These are phyloP conservation scores for Chlorophyllum brunneum DNA, from an alignment of 768 basidiomycete species.

Conservation along the genomic window DNA sequence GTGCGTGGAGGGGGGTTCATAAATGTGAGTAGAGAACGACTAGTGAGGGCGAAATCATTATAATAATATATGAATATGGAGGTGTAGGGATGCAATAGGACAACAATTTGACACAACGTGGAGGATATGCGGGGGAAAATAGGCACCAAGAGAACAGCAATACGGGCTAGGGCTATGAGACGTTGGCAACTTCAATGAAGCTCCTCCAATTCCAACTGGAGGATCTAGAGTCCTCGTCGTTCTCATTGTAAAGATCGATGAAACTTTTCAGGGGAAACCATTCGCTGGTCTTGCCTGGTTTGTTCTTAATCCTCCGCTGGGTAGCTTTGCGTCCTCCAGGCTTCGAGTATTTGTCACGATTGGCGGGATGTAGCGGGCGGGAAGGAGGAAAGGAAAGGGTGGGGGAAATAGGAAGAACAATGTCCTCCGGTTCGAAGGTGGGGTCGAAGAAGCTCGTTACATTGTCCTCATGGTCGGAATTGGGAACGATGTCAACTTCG, in stretches of 20 bases:
- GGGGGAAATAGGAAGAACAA: conserved; percentile 26
- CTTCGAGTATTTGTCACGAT: conserved; percentile 3
- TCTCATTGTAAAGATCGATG: conserved; percentile 54
- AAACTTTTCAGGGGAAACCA: conserved; percentile 62
- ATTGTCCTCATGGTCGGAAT: conserved; percentile 21
- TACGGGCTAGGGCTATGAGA: conserved; percentile 20
- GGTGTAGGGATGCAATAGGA: too few species aligned
- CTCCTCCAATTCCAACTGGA: conserved; percentile 55
- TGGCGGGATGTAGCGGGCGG: conserved; percentile 12
- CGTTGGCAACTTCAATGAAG: conserved; percentile 54
- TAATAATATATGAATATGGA: conserved; percentile 6
- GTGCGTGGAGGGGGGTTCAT: background rate
- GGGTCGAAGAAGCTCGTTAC: conserved; percentile 17
- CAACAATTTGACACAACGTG: background rate
- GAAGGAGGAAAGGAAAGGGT: conserved; percentile 16
- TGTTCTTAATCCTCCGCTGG: conserved; percentile 14
- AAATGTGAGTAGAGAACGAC: background rate
- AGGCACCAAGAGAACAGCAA: background rate
- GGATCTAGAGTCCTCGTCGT: conserved; percentile 23
- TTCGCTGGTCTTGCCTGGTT: conserved; percentile 29
- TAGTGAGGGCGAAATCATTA: conserved; percentile 2
- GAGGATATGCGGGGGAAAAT: background rate
- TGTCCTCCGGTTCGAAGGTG: conserved; percentile 34
- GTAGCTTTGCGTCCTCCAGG: conserved; percentile 1
- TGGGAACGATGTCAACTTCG: conserved; percentile 26